Percentiles rank a stretch among this genome's conserved stretches.
Conservation (phyloP, 495 filamentous ascomycete genomes). For the Parachaetomium inaequale region DNA sequence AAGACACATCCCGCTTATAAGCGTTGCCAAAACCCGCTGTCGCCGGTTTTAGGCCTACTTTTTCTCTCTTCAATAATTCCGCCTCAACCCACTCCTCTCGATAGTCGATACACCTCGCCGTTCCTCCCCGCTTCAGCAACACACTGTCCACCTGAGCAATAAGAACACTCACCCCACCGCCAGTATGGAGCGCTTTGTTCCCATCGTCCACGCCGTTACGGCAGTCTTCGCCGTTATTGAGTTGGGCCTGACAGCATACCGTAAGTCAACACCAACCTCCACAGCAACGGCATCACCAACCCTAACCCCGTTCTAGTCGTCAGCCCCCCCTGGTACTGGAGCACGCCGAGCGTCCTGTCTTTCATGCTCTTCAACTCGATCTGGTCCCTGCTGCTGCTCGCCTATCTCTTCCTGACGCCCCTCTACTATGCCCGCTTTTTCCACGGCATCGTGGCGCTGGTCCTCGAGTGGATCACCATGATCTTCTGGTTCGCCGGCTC, state of each 20-base stretch:
- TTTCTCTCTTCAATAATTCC: neutral
- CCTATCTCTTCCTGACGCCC: slow-evolving; percentile 63
- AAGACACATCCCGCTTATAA: neutral
- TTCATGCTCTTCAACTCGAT: slow-evolving; percentile 73
- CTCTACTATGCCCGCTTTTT: slow-evolving; percentile 53
- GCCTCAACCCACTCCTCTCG: too few relatives aligned
- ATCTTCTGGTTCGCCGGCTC: slow-evolving; percentile 87
- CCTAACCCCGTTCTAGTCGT: slow-evolving; percentile 29
- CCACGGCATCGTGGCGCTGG: slow-evolving; percentile 60
- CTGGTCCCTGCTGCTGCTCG: slow-evolving; percentile 66
- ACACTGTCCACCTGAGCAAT: neutral
- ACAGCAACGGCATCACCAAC: neutral
- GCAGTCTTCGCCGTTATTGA: slow-evolving; percentile 65
- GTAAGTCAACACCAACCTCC: slow-evolving; percentile 43
- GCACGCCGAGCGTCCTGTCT: slow-evolving; percentile 51
- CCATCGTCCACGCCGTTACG: slow-evolving; percentile 62
- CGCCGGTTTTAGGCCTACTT: neutral
- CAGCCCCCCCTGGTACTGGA: slow-evolving; percentile 23
- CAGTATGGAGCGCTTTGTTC: slow-evolving; percentile 42
- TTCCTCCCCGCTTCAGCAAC: neutral
- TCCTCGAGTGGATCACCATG: slow-evolving; percentile 67
- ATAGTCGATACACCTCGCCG: neutral
- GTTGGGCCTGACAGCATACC: slow-evolving; percentile 66
- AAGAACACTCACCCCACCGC: neutral
- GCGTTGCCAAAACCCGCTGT: neutral